A percentile compares a stretch with the other conserved stretches of the same genome.
These are phyloP conservation scores for Aspergillus quadricinctus DNA, from an alignment of 2,329 filamentous ascomycete species.

Conservation along the genomic window DNA sequence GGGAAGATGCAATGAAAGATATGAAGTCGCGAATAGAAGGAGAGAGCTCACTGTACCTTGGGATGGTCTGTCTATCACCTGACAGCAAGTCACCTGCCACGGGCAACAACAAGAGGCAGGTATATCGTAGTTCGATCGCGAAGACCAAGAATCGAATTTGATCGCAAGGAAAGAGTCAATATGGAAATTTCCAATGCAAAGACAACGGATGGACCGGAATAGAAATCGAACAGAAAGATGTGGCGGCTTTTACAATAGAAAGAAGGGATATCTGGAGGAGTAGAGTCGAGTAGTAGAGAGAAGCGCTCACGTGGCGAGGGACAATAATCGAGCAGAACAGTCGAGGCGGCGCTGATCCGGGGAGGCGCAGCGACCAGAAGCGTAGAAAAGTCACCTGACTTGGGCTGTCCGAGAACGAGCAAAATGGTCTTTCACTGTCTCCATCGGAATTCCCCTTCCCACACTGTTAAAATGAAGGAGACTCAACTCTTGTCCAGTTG, in stretches of 20 bases:
- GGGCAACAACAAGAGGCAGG: slow-evolving; percentile 33
- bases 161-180: slow-evolving; percentile 12
- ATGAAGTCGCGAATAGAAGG: slow-evolving; percentile 13
- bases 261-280: slow-evolving; percentile 26
- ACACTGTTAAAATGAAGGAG: not conserved
- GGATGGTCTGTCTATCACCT: slow-evolving; percentile 41
- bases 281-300: slow-evolving; percentile 23
- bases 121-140: slow-evolving; percentile 24
- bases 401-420: not conserved
- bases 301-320: slow-evolving; percentile 40
- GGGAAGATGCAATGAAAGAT: slow-evolving; percentile 13
- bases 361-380: slow-evolving; percentile 16
- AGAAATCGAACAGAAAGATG: slow-evolving; percentile 16
- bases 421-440: not conserved
- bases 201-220: slow-evolving; percentile 13
- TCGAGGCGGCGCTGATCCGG: slow-evolving; percentile 20
- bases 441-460: not conserved
- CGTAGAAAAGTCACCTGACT: slow-evolving; percentile 32
- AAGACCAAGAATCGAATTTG: slow-evolving; percentile 18
- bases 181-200: slow-evolving; percentile 3
- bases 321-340: slow-evolving; percentile 19
- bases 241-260: slow-evolving; percentile 22
- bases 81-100: slow-evolving; percentile 43
- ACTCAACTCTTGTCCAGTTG: not conserved
- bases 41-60: slow-evolving; percentile 29